phyloP scores from a whole-genome alignment of 345 rosid species.

The Cardamine resedifolia region DNA sequence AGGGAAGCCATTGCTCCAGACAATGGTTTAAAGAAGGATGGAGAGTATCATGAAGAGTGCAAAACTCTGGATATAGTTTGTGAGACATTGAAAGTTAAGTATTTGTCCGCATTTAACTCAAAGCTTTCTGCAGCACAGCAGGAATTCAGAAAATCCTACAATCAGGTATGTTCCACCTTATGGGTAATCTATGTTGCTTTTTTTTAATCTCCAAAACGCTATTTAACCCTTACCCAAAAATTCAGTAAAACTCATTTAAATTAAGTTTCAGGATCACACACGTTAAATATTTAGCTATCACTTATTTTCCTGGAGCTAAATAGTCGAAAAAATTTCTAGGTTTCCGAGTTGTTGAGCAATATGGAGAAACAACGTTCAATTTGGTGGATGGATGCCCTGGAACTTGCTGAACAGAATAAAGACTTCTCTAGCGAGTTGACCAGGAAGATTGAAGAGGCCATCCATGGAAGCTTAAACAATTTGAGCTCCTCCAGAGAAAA shows the following conservation, averaged over 20 bases:
- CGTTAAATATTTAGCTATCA: neutral
- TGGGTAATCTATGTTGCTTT: neutral
- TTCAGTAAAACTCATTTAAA: neutral
- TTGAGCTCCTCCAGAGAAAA: constrained; percentile 52
- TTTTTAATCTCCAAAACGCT: neutral
- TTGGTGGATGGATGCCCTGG: constrained; percentile 94
- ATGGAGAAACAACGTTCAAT: constrained; percentile 44
- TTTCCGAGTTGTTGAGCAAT: constrained; percentile 49
- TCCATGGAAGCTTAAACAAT: constrained; percentile 58
- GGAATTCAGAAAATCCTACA: constrained; percentile 65
- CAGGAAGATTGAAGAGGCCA: constrained; percentile 82
- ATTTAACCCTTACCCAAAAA: neutral
- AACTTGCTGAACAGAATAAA: constrained; percentile 60
- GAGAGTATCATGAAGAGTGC: constrained; percentile 39
- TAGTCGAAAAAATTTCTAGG: constrained; percentile 46
- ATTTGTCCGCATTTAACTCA: constrained; percentile 63
- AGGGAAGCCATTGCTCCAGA: constrained; percentile 23
- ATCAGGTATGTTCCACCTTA: constrained; percentile 53
- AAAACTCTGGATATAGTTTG: constrained; percentile 49
- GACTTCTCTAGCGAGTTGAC: constrained; percentile 66
- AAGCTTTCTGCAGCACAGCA: constrained; percentile 67
- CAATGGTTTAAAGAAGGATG: constrained; percentile 38
- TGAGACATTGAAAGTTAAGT: constrained; percentile 68
- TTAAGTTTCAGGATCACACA: constrained; percentile 2
- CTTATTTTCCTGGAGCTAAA: constrained; percentile 24